Evolutionary conservation across 306 rosid species (phyloP).

Genomic region (Ammopiptanthus mongolicus): DNA sequence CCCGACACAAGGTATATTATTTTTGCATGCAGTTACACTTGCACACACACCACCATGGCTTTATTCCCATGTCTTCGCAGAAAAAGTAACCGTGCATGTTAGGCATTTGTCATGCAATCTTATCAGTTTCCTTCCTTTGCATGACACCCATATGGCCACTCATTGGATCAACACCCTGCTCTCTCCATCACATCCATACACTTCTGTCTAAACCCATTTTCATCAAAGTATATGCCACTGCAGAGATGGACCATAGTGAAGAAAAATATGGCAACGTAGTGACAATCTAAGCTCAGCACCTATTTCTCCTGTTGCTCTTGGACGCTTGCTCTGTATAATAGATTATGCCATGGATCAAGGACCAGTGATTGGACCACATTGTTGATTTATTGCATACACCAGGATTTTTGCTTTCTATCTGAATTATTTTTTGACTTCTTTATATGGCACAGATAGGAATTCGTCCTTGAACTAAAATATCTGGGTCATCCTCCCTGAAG

Average conservation of each 20-base stretch:
- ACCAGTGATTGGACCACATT: constrained; percentile 35
- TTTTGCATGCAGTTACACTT: constrained; percentile 36
- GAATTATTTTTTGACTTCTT: constrained; percentile 18
- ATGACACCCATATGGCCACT: constrained; percentile 34
- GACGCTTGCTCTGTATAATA: constrained; percentile 31
- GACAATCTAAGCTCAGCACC: constrained; percentile 38
- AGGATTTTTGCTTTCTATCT: neutral
- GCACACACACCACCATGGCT: constrained; percentile 23
- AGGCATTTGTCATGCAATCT: constrained; percentile 36
- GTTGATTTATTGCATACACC: constrained; percentile 18
- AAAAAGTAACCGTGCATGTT: constrained; percentile 42
- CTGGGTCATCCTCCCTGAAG: neutral
- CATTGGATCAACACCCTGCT: constrained; percentile 4
- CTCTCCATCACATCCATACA: constrained; percentile 25
- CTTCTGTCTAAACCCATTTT: constrained; percentile 25
- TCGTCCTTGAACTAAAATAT: constrained; percentile 9
- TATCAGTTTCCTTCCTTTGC: constrained; percentile 30
- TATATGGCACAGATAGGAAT: neutral
- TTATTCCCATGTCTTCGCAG: constrained; percentile 30
- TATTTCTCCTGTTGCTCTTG: constrained; percentile 36
- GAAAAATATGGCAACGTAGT: constrained; percentile 25
- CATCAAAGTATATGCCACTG: constrained; percentile 13
- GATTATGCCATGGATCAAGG: constrained; percentile 30
- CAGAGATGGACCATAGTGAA: constrained; percentile 44
- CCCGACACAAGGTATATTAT: constrained; percentile 55